Conservation (phyloP, 495 filamentous ascomycete species). For the Emericellopsis terricola region DNA sequence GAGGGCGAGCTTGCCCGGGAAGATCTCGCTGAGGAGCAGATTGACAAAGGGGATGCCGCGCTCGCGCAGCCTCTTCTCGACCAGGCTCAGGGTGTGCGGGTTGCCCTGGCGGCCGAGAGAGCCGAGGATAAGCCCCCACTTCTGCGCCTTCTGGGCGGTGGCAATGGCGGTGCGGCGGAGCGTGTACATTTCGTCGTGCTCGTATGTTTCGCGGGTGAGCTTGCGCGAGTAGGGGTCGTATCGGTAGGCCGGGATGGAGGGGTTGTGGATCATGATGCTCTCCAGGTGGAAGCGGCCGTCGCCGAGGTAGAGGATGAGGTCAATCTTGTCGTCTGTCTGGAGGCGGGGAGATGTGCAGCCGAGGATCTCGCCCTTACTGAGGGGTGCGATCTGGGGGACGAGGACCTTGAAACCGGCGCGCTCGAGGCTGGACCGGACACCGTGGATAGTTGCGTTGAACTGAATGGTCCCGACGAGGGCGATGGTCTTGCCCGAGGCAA, state of each 20-base stretch:
- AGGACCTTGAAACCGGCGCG: conserved; percentile 64
- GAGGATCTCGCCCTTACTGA: conserved; percentile 87
- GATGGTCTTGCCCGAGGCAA: conserved; percentile 63
- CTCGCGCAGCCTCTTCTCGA: conserved; percentile 53
- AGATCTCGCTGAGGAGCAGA: conserved; percentile 79
- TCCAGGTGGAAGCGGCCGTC: conserved; percentile 97
- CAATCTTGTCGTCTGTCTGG: conserved; percentile 32
- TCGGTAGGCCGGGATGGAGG: conserved; percentile 70
- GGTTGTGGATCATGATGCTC: conserved; percentile 97
- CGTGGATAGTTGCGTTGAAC: conserved; percentile 93
- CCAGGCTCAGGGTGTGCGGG: conserved; percentile 72
- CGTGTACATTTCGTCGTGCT: conserved; percentile 73
- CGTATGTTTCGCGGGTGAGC: conserved; percentile 76
- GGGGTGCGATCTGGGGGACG: conserved; percentile 81
- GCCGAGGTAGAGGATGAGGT: conserved; percentile 80
- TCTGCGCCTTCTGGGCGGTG: conserved; percentile 52
- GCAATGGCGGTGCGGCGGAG: conserved; percentile 61
- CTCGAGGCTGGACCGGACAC: conserved; percentile 54
- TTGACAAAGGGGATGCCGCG: conserved; percentile 63
- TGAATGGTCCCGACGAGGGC: conserved; percentile 95
- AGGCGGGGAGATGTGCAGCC: conserved; percentile 86
- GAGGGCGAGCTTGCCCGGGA: conserved; percentile 81
- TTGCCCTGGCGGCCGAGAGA: conserved; percentile 89
- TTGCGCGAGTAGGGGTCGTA: conserved; percentile 94
- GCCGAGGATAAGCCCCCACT: conserved; percentile 90